Percentiles rank a stretch among this genome's conserved stretches.
Evolutionary conservation across 176 grass and related monocot genomes (phyloP).

Genomic region (Triticum timopheevii): DNA sequence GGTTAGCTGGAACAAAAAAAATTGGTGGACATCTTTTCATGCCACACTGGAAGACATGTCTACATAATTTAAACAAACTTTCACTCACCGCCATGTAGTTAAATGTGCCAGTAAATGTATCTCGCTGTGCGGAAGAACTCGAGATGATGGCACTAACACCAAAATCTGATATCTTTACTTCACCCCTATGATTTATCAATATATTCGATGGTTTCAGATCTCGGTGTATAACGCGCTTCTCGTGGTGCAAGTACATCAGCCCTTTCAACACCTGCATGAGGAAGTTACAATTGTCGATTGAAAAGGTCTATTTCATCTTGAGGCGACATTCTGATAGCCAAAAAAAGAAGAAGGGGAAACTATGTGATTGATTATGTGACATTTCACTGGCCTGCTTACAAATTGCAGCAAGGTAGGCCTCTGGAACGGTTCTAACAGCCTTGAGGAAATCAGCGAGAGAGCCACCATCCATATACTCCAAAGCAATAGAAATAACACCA

Average conservation of each 20-base stretch:
- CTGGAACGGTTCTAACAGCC: constrained; percentile 78
- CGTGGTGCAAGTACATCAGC: constrained; percentile 76
- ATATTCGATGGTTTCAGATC: constrained; percentile 99
- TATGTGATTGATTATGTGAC: constrained; percentile 4
- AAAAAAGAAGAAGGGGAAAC: background rate
- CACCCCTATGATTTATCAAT: constrained; percentile 90
- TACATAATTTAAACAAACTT: background rate
- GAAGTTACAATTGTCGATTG: background rate
- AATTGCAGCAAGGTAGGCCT: constrained; percentile 89
- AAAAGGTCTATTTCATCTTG: background rate
- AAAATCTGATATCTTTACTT: constrained; percentile 98
- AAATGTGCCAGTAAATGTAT: constrained; percentile 78
- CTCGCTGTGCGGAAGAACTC: constrained; percentile 76
- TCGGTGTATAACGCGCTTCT: constrained; percentile 81
- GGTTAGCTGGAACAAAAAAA: background rate
- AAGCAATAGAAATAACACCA: constrained; percentile 82
- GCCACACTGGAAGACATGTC: background rate
- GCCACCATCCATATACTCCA: constrained; percentile 98
- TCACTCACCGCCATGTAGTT: constrained; percentile 96
- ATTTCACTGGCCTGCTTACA: constrained; percentile 91
- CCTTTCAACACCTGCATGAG: constrained; percentile 73
- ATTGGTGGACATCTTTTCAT: background rate
- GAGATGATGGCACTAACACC: constrained; percentile 90
- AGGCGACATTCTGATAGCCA: background rate
- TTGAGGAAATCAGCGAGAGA: constrained; percentile 84